Evolutionary conservation across 805 yeast genomes (phyloP), one percentile per base, ranked within the genome.

Genomic region (Saccharomycopsis selenospora): DNA sequence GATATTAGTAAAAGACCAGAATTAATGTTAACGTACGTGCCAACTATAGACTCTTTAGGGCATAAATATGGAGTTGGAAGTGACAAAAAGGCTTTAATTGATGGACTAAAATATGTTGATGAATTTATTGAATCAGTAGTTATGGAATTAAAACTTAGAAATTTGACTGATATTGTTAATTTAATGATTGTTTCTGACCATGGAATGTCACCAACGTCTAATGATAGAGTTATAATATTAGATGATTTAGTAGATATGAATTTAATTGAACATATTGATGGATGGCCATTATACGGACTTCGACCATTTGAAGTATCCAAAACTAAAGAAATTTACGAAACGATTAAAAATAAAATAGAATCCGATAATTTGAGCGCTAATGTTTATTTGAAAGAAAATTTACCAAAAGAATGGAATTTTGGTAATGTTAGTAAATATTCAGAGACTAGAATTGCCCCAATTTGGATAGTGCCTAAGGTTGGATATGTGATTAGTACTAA

Each of bases 201-300:
- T 61, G 96, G 96, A 8, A 89, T 88, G 95, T 82, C 95, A 0
- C 91, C 95, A 4, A 84, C 95, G 1, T 74, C 86, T 0, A 75
- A 80, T 54, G 76, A 80, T 10, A 67, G 95, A 51, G 62, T 86
- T 8, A 66, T 89, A 1, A 78, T 77, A 53, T 63, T 90, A 52
- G 96, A 88, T 61, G 93, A 88, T 54, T 52, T 86, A 14, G 64
- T 87, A 8, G 79, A 79, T 57, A 52, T 74, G 52, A 57, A 62
- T 1, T 68, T 71, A 49, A 71, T 85, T 42, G 81, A 79, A 51
- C 79, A 81, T 57, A 66, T 73, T 26, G 89, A 83, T 58, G 95
- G 93, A 17, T 85, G 91, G 89, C 95, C 95, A n/a, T 66, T 87
- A 48, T 80, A 73, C 56, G 95, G 95, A 0, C 65, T 88, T 42